These are phyloP conservation scores for Martensiomyces pterosporus DNA, from an alignment of 192 early-diverging fungal species.

Conservation along the genomic window DNA sequence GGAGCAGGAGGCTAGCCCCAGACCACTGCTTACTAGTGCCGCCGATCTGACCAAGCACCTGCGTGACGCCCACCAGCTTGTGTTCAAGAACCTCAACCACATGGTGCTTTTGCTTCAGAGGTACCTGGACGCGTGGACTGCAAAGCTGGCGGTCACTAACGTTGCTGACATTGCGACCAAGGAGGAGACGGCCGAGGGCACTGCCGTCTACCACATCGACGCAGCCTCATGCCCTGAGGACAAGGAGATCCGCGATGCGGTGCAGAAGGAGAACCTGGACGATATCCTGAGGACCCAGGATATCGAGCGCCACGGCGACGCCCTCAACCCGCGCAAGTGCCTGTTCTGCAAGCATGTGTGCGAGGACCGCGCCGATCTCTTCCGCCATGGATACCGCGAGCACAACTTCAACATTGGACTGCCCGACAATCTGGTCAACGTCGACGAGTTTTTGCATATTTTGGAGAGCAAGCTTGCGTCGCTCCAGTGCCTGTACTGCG, in stretches of 20 bases:
- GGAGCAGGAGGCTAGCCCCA: too few species aligned
- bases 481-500: conserved; percentile 88
- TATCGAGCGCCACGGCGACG: conserved; percentile 62
- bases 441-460: conserved; percentile 75
- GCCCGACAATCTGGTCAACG: conserved; percentile 83
- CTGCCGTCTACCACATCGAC: conserved; percentile 49
- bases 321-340: conserved; percentile 71
- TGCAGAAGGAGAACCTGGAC: conserved; percentile 67
- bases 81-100: conserved; percentile 69
- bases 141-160: conserved; percentile 34
- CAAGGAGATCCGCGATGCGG: conserved; percentile 63
- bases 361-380: conserved; percentile 64
- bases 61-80: conserved; percentile 57
- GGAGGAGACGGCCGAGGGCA: conserved; percentile 6
- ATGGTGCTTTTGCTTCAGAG: conserved; percentile 72
- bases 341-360: conserved; percentile 88
- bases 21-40: conserved; percentile 54
- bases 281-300: conserved; percentile 72
- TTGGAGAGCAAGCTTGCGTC: conserved; percentile 67
- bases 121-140: conserved; percentile 74
- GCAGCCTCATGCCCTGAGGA: conserved; percentile 55
- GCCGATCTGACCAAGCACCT: conserved; percentile 64
- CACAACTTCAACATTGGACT: conserved; percentile 94
- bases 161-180: conserved; percentile 10
- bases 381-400: conserved; percentile 85